phyloP scores from a whole-genome alignment of 257 asterid genomes.

The Ligustrum vulgare region DNA sequence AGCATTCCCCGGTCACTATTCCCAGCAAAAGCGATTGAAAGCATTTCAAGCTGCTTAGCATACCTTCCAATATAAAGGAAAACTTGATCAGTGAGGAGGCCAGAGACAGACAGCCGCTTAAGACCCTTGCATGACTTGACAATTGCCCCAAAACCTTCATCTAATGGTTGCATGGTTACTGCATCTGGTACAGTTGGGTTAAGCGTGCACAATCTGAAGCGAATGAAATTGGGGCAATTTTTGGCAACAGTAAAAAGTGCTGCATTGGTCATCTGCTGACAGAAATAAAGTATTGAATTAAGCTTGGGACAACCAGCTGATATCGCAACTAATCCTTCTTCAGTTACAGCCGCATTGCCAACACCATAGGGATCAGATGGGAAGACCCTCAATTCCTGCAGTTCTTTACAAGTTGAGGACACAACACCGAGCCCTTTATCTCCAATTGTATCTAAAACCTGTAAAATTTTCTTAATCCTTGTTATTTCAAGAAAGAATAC shows the following conservation, averaged over 20 bases:
- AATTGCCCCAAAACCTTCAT: constrained; percentile 88
- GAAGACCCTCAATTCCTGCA: constrained; percentile 75
- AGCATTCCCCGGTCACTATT: constrained; percentile 76
- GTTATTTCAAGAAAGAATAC: background rate
- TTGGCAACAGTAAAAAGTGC: constrained; percentile 81
- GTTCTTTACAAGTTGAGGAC: constrained; percentile 68
- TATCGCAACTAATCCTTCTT: constrained; percentile 74
- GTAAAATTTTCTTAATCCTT: constrained; percentile 13
- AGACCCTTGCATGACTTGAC: constrained; percentile 83
- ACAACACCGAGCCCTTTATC: constrained; percentile 66
- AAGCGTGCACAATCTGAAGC: constrained; percentile 65
- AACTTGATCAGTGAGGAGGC: constrained; percentile 66
- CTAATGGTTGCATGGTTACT: constrained; percentile 68
- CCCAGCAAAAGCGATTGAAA: constrained; percentile 81
- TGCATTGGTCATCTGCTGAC: constrained; percentile 84
- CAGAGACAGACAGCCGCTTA: constrained; percentile 70
- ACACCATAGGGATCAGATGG: constrained; percentile 47
- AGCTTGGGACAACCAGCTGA: constrained; percentile 87
- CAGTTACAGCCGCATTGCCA: constrained; percentile 64
- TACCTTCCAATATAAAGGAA: constrained; percentile 87
- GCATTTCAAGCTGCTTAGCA: constrained; percentile 85
- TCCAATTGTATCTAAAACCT: constrained; percentile 72
- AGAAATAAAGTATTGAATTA: constrained; percentile 64
- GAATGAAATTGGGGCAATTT: constrained; percentile 77
- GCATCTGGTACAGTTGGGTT: constrained; percentile 73